Percentiles rank a stretch among this genome's conserved stretches.
phyloP scores from a whole-genome alignment of 2,329 filamentous ascomycete genomes.

The Phyllosticta paracitricarpa region DNA sequence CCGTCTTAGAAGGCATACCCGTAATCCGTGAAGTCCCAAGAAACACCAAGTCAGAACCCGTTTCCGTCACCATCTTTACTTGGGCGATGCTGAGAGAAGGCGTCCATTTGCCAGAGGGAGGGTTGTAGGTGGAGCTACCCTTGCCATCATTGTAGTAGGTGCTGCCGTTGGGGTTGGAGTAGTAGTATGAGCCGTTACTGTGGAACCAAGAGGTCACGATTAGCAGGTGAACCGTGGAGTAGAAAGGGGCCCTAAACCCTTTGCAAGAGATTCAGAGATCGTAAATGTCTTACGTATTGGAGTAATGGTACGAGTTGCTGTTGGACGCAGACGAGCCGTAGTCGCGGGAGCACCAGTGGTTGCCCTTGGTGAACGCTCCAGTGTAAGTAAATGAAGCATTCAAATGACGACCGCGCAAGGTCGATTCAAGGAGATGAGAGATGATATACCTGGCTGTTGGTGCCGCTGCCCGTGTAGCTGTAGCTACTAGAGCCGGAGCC shows the following conservation, averaged over 20 bases:
- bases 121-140: slow-evolving; percentile 22
- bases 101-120: slow-evolving; percentile 6
- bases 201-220: not conserved
- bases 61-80: not conserved
- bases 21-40: not conserved
- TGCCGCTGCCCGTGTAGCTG: slow-evolving; percentile 30
- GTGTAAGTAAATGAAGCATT: not conserved
- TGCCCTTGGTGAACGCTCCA: slow-evolving; percentile 19
- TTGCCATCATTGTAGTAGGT: slow-evolving; percentile 30
- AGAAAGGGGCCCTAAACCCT: not conserved
- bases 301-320: slow-evolving; percentile 31
- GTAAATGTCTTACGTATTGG: slow-evolving; percentile 19
- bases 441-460: slow-evolving; percentile 24
- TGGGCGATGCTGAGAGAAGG: not conserved
- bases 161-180: slow-evolving; percentile 28
- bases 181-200: slow-evolving; percentile 26
- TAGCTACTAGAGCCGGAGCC: slow-evolving; percentile 19
- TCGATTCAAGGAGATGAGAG: not conserved
- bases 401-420: not conserved
- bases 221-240: not conserved
- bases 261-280: too few relatives aligned
- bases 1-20: not conserved
- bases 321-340: slow-evolving; percentile 25
- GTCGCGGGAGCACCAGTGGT: slow-evolving; percentile 31
- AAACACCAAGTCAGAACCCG: too few relatives aligned